Evolutionary conservation across 495 filamentous ascomycete species (phyloP), one percentile per base, ranked within the genome.

Genomic region (Annulohypoxylon maeteangense): DNA sequence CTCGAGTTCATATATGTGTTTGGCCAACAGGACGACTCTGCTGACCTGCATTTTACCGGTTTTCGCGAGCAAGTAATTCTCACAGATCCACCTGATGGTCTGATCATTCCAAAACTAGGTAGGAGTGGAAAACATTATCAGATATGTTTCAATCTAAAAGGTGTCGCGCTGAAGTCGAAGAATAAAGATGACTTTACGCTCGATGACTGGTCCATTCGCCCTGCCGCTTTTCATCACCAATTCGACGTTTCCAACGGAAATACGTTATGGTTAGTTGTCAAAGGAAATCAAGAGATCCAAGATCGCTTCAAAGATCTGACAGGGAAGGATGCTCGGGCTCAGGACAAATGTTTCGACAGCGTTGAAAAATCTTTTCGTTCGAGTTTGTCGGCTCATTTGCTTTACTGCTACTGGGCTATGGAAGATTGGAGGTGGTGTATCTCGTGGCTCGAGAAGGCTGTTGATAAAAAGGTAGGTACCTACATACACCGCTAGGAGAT

Each of bases 391-490:
- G 69, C 76, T 74, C 68, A 79, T 77, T n/a, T 77, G 29, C 67
- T 81, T 27, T 78, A 71, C 62, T 79, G 78, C 47, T 64, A 82
- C 38, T 84, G 82, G 82, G 75, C 83, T 12, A 75, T 55, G 0
- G 79, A 82, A 50, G 78, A 80, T 31, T 85, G 83, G 83, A 71
- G 81, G 23, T 72, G 68, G 66, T 81, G 84, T 64, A 74, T 85
- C 51, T 51, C 75, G 14, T 81, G 72, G 70, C 70, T 84, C 0
- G 82, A 85, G 53, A 71, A 76, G 10, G 66, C 54, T 0, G 71
- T 82, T 16, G 77, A 82, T 25, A 54, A 67, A 32, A 69, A 78
- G 59, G 78, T 80, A 68, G 18, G 74, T 44, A 47, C 36, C 4
- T 22, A 38, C n/a, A 18, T 32, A 10, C 1, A 7, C 4, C 22